These are phyloP conservation scores for Taiozyma sp. DNA, from an alignment of 1,139 yeast genomes.

Conservation along the genomic window DNA sequence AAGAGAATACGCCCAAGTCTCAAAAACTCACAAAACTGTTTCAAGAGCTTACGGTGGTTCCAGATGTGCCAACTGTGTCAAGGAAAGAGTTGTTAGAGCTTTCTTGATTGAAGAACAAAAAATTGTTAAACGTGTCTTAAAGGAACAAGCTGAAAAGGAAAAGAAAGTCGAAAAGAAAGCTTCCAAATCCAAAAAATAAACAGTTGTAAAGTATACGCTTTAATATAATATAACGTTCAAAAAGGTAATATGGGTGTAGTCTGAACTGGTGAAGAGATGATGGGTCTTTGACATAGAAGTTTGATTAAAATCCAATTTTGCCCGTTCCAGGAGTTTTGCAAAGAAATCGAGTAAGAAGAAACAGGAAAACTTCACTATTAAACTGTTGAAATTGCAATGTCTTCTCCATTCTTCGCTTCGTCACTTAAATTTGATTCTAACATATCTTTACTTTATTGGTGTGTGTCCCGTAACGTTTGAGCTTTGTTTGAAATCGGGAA, in stretches of 20 bases:
- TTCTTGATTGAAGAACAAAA: conserved; percentile 99
- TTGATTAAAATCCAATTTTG: no score
- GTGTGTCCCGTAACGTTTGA: conserved; percentile 6
- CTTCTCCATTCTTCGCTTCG: neutral
- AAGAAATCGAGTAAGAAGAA: no score
- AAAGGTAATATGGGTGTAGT: neutral
- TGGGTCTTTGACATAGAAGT: no score
- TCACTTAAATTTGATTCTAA: neutral
- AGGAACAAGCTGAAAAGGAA: conserved; percentile 89
- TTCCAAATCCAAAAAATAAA: conserved; percentile 21
- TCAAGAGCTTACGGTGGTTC: conserved; percentile 99
- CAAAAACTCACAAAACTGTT: conserved; percentile 96
- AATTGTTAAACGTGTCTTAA: conserved; percentile 97
- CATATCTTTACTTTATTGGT: neutral
- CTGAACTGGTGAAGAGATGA: neutral
- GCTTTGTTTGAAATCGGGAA: neutral
- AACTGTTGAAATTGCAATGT: neutral
- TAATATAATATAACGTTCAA: conserved; percentile 1
- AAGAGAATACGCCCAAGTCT: conserved; percentile 91
- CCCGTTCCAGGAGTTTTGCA: no score
- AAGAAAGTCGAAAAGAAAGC: conserved; percentile 33
- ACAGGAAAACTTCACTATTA: no score
- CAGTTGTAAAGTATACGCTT: conserved; percentile 10
- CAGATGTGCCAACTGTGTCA: conserved; percentile 97
- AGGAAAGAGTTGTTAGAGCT: conserved; percentile 98